These are phyloP conservation scores for Bryoglossum gracile DNA, from an alignment of 495 filamentous ascomycete species.

Conservation along the genomic window DNA sequence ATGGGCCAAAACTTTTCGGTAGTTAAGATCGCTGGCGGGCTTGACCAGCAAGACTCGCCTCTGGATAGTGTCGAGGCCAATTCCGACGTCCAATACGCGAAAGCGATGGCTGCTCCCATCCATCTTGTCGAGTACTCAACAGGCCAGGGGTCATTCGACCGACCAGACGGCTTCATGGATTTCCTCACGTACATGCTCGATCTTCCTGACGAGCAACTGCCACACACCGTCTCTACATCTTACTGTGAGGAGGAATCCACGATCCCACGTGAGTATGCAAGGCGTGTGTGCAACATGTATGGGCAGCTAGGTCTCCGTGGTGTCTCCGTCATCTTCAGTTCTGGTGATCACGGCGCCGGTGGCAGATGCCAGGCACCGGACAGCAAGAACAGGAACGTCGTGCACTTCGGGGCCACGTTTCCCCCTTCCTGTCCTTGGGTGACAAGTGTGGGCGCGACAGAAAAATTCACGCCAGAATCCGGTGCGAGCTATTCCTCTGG, in stretches of 20 bases:
- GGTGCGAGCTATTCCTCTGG: slow-evolving; percentile 52
- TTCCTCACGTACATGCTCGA: no score
- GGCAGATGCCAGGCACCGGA: slow-evolving; percentile 58
- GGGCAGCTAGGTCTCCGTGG: slow-evolving; percentile 67
- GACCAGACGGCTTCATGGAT: no score
- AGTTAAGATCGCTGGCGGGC: no score
- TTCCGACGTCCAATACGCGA: no score
- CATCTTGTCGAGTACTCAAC: no score
- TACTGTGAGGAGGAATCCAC: slow-evolving; percentile 66
- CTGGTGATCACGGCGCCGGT: slow-evolving; percentile 62
- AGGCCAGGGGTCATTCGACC: no score
- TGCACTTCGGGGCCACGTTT: slow-evolving; percentile 59
- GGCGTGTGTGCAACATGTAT: slow-evolving; percentile 61
- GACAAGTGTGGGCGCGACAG: slow-evolving; percentile 66
- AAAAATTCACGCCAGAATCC: slow-evolving; percentile 46
- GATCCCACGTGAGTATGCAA: slow-evolving; percentile 56
- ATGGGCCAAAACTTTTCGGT: no score
- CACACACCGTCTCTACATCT: slow-evolving; percentile 66
- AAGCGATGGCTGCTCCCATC: no score
- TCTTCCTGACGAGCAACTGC: no score
- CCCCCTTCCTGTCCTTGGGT: slow-evolving; percentile 76
- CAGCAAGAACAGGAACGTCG: slow-evolving; percentile 49
- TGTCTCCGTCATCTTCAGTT: slow-evolving; percentile 60
- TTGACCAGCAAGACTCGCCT: no score
- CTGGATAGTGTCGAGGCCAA: no score